Evolutionary conservation across 371 early-diverging fungal genomes (phyloP).

Genomic region (Mucor racemosus): DNA sequence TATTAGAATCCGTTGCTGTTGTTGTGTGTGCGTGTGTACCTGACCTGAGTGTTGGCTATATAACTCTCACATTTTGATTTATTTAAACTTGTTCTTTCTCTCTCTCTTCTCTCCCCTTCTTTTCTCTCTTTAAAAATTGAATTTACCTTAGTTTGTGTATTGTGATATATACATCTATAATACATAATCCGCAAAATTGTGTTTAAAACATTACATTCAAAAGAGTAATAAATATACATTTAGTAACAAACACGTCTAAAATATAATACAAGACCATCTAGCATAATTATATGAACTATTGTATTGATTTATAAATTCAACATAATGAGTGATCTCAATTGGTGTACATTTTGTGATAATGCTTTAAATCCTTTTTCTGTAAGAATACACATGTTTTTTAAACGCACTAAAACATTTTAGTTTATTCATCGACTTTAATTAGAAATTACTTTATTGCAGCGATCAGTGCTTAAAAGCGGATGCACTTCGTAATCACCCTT

Average conservation of each 20-base stretch:
- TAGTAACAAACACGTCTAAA: not conserved
- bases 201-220: not conserved
- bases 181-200: too few relatives aligned
- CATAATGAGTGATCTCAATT: conserved; percentile 38
- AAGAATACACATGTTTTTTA: conserved; percentile 14
- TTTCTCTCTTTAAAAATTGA: not conserved
- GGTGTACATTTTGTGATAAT: conserved; percentile 50
- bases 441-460: conserved; percentile 49
- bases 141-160: too few relatives aligned
- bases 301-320: not conserved
- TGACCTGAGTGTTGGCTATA: not conserved
- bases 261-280: not conserved
- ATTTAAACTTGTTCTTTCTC: not conserved
- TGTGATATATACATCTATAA: too few relatives aligned
- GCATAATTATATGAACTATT: not conserved
- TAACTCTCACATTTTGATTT: not conserved
- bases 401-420: not conserved
- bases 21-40: not conserved
- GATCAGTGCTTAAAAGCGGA: conserved; percentile 40
- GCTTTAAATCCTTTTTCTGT: conserved; percentile 45
- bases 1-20: not conserved
- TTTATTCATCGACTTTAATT: not conserved
- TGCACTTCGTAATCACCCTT: conserved; percentile 41
- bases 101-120: not conserved
- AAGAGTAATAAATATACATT: not conserved